These are phyloP conservation scores for Begonia peltatifolia DNA, from an alignment of 306 rosid species.

Conservation along the genomic window DNA sequence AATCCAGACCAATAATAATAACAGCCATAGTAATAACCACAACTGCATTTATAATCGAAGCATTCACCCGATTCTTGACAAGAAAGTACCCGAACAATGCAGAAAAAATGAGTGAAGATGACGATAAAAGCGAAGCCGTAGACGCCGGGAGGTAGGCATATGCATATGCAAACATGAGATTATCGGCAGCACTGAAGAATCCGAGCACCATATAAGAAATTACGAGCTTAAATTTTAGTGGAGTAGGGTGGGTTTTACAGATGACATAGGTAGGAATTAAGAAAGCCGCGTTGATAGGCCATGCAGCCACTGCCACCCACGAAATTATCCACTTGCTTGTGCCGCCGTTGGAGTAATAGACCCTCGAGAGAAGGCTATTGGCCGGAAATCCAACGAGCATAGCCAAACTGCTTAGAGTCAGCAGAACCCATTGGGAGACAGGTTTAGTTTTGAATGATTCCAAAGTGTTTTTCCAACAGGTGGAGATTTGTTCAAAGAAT, in stretches of 20 bases:
- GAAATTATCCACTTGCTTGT: conserved; percentile 92
- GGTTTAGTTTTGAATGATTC: conserved; percentile 57
- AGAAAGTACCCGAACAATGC: conserved; percentile 66
- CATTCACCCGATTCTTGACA: conserved; percentile 58
- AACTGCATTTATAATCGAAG: conserved; percentile 48
- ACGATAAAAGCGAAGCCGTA: conserved; percentile 73
- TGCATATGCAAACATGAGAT: conserved; percentile 91
- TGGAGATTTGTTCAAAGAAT: conserved; percentile 25
- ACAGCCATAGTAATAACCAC: conserved; percentile 60
- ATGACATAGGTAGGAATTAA: conserved; percentile 47
- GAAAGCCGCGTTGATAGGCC: conserved; percentile 69
- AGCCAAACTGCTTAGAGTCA: conserved; percentile 45
- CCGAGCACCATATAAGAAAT: conserved; percentile 51
- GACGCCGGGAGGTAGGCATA: conserved; percentile 96
- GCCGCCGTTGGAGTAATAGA: conserved; percentile 67
- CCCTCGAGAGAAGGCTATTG: conserved; percentile 71
- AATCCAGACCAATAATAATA: conserved; percentile 74
- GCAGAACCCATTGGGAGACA: conserved; percentile 62
- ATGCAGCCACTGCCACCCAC: conserved; percentile 86
- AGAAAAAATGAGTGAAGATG: conserved; percentile 72
- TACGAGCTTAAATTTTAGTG: conserved; percentile 32
- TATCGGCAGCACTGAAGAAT: conserved; percentile 74
- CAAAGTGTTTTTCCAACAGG: conserved; percentile 9
- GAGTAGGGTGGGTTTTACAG: conserved; percentile 41
- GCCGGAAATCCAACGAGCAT: conserved; percentile 95